Base-by-base conservation (phyloP, 306 rosid species). In the Lotus japonicus region DNA sequence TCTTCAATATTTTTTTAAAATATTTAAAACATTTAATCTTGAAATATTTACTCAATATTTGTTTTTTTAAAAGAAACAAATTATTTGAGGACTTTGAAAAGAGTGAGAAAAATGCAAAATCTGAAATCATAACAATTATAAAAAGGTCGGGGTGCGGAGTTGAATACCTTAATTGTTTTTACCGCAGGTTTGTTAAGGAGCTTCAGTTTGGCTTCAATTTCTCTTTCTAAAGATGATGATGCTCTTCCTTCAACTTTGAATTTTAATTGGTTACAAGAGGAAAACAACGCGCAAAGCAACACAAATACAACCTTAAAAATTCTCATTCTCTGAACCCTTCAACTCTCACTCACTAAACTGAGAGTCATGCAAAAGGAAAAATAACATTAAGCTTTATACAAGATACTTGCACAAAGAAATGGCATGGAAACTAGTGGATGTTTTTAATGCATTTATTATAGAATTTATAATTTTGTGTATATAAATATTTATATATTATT, bases 171-270 rank as follows among this genome's bases (percentile, higher is more conserved):
- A 35, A 85, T 82, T n/a, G 67, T 68, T 84, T 79, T 85, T 5
- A 77, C 58, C 0, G 87, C 84, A 3, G 80, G 86, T 63, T 80
- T 81, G 66, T 85, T 83, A 55, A 83, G 78, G 60, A 69, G 84
- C 71, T 81, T 83, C 60, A 83, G 51, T 75, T 66, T 81, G 39
- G 70, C 57, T 38, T 82, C 60, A 2, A 83, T 64, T 23, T 79
- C 62, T 15, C 11, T 33, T 41, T 76, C 70, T 17, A n/a, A 68
- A 42, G 5, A 31, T 13, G 53, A 41, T 15, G 44, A 36, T 41
- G 15, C 1, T 38, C 0, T 59, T 49, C 70, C 76, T 28, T 74
- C 82, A 42, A 66, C 58, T 9, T 51, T 59, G 0, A 63, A 21
- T 43, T 18, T n/a, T n/a, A n/a, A n/a, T 14, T 13, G 53, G 9